Base-by-base conservation (phyloP, 2,329 filamentous ascomycete genomes). In the Diplocarpon mali region DNA sequence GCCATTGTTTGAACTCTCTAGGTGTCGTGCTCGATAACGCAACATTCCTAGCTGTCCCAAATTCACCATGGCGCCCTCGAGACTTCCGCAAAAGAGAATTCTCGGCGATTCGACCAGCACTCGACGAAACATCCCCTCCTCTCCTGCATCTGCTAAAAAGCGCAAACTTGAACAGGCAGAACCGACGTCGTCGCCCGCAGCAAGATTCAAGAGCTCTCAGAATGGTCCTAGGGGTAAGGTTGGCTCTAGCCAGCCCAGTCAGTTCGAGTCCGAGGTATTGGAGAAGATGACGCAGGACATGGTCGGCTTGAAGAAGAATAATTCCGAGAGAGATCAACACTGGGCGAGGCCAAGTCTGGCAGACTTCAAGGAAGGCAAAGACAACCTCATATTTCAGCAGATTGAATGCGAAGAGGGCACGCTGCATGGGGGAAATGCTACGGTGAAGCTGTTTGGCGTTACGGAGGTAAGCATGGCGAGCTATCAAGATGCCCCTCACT, bases 251-350 rank as follows among this genome's bases (percentile, higher is more conserved):
- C 86, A 89, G 64, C 76, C 77, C 13, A 95, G 88, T 62, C 76
- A 83, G 44, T 98, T 98, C 62, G 92, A 96, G 65, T 82, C 84
- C 47, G 88, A 95, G 61, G 86, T 95, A 2, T 73, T 98, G 50
- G 90, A 95, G 71, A 95, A 94, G 69, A 76, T 98, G 65, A 92
- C 87, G 50, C 90, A 96, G 65, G 88, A 95, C 61, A 89, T 96
- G 50, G 82, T 77, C 17, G 84, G 82, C 15, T 71, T 93, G 54
- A 95, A 89, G 69, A 74, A 85, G 58, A 85, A 75, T 64, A 96
- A 93, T 65, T 74, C 85, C 2, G 92, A 98, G 62, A 93, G 82
- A 63, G 90, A 96, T 62, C 92, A 98, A 64, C 75, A 86, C 61
- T 98, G 92, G 93, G 80, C 83, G 38, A 69, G 82, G 42, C 82